Evolutionary conservation across 768 basidiomycete species (phyloP).

Genomic region (Lactarius vividus): DNA sequence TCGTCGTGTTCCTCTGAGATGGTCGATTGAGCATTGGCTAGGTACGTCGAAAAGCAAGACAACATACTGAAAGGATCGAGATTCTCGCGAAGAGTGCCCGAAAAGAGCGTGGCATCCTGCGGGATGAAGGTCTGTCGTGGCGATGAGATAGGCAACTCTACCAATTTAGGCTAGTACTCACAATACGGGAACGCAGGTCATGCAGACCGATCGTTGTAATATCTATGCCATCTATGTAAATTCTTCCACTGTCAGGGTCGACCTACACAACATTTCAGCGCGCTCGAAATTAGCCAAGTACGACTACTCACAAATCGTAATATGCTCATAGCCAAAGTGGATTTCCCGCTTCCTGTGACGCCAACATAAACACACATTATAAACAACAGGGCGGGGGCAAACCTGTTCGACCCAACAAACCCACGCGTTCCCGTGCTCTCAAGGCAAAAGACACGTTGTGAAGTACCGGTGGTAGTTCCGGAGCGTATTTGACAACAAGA

Average conservation of each 20-base stretch:
- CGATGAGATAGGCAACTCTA: not conserved
- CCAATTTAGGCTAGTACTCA: constrained; percentile 36
- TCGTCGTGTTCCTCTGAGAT: constrained; percentile 69
- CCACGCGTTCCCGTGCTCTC: constrained; percentile 69
- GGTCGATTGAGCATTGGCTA: not conserved
- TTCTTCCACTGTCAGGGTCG: constrained; percentile 72
- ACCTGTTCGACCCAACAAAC: constrained; percentile 78
- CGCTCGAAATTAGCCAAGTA: not conserved
- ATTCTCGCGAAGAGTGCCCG: constrained; percentile 74
- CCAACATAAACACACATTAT: constrained; percentile 9
- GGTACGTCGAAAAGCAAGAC: not conserved
- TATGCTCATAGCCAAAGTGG: constrained; percentile 82
- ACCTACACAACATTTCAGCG: constrained; percentile 39
- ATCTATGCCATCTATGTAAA: constrained; percentile 85
- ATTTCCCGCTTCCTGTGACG: constrained; percentile 66
- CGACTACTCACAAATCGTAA: constrained; percentile 64
- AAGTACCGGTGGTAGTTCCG: constrained; percentile 79
- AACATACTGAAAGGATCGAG: constrained; percentile 64
- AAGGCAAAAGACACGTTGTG: constrained; percentile 72
- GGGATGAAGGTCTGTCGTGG: constrained; percentile 68
- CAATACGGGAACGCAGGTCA: constrained; percentile 74
- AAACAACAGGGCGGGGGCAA: constrained; percentile 14
- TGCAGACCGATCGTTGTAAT: constrained; percentile 82
- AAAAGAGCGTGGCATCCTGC: constrained; percentile 71
- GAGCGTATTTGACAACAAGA: constrained; percentile 77